Percentiles rank a stretch among this genome's conserved stretches.
Evolutionary conservation across 495 filamentous ascomycete genomes (phyloP).

Genomic region (Poronia punctata): DNA sequence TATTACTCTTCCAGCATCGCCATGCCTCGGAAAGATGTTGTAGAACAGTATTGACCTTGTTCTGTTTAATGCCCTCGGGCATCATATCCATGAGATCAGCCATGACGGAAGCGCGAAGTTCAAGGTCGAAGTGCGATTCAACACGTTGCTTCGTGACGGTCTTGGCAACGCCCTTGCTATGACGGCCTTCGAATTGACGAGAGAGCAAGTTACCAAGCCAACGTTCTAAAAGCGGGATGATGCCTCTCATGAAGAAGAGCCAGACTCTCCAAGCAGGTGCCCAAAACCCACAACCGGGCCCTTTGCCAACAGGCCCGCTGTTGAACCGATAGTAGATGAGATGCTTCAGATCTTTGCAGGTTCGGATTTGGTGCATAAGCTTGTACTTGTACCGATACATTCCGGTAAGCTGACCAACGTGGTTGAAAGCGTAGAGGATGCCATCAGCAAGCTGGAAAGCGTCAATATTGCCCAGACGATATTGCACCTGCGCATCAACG

Average conservation of each 20-base stretch:
- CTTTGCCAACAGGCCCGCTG: slow-evolving; percentile 93
- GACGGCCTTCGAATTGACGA: slow-evolving; percentile 95
- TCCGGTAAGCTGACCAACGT: slow-evolving; percentile 95
- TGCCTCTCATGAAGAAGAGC: slow-evolving; percentile 99
- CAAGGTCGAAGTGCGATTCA: slow-evolving; percentile 97
- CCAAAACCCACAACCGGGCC: slow-evolving; percentile 98
- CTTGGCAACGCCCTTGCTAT: slow-evolving; percentile 98
- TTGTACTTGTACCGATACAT: slow-evolving; percentile 99
- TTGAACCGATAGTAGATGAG: slow-evolving; percentile 99
- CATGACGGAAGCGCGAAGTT: slow-evolving; percentile 97
- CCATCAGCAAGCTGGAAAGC: slow-evolving; percentile 98
- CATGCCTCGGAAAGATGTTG: slow-evolving; percentile 97
- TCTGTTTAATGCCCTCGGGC: slow-evolving; percentile 99
- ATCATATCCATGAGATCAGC: slow-evolving; percentile 99
- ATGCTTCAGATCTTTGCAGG: slow-evolving; percentile 99
- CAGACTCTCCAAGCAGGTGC: slow-evolving; percentile 98
- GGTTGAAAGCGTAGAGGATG: slow-evolving; percentile 98
- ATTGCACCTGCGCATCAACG: slow-evolving; percentile 97
- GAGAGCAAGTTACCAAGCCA: slow-evolving; percentile 97
- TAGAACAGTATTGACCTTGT: slow-evolving; percentile 96
- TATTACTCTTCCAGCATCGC: slow-evolving; percentile 99
- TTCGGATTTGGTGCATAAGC: slow-evolving; percentile 99
- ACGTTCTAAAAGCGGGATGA: slow-evolving; percentile 91
- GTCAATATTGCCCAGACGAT: slow-evolving; percentile 95
- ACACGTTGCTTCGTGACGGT: slow-evolving; percentile 99